Evolutionary conservation across 1,284 basidiomycete species (phyloP), one percentile per base, ranked within the genome.

Genomic region (Cutaneotrichosporon sp.): DNA sequence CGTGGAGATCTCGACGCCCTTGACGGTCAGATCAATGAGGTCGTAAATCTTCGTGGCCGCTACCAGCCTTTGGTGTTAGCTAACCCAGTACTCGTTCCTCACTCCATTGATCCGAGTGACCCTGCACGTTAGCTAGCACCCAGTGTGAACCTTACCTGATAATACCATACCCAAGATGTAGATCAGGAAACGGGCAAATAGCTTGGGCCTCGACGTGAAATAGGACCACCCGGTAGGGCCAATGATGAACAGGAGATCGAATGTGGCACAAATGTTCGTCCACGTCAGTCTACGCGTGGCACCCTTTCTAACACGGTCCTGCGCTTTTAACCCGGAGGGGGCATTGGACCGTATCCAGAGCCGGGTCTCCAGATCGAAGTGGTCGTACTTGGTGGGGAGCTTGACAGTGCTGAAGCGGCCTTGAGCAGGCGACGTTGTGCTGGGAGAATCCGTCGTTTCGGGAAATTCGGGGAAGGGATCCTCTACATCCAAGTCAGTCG

Each of bases 301-400:
- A 4, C n/a, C n/a, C 6, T 36, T 26, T 1, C 10, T 36, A 9
- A 32, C 26, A 9, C n/a, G 21, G 16, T n/a, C 22, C 22, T 4
- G 13, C 2, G 11, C 21, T 22, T 14, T 47, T 21, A 18, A 10
- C 4, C 32, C 16, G 10, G 32, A 13, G 6, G 10, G 13, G 18
- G 31, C 5, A 11, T 55, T 26, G 5, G 58, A 59, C 38, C 53
- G 58, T 2, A 65, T 47, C 56, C 60, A 67, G 91, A 85, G 69
- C 89, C 85, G 80, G 91, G 90, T 9, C 90, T 90, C 72, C 91
- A 90, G 78, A 88, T 91, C 50, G 91, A 85, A 65, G 90, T 87
- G 2, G 89, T 90, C 79, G 89, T 30, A 81, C 84, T 69, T 31
- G 1, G 34, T 5, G 30, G 59, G 47, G n/a, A 60, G 36, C 16